Base-by-base conservation (phyloP, 176 grass and related monocot genomes). In the Areca catechu region DNA sequence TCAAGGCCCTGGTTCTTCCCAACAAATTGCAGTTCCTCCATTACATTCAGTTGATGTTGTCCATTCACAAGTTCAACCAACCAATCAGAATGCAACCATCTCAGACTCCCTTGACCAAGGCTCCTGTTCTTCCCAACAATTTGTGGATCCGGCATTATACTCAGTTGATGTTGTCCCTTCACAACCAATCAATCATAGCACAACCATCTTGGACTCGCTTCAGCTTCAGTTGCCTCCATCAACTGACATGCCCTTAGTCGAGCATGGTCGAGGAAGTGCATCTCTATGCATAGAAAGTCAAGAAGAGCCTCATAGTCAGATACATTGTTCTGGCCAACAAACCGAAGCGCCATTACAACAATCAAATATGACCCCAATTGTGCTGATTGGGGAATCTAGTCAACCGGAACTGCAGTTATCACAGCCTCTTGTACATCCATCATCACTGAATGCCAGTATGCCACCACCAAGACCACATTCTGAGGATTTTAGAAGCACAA, bases 361-460 rank as follows among this genome's bases (percentile, higher is more conserved):
- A 48, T n/a, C 49, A 18, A 22, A 5, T 62, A 15, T 19, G 16
- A 50, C 28, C 53, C 48, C 51, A 75, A 62, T 23, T 56, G 37
- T 27, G 16, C 25, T 73, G 53, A 27, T 48, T 66, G 51, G 50
- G 51, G 49, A 68, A 47, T 18, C 74, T 61, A 53, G 56, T 73
- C 64, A 57, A 53, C 14, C 19, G 10, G 34, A 14, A 21, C 7
- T 19, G 5, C 21, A 24, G 28, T 19, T 20, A 48, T 66, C 76
- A 49, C 80, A 74, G 60, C 30, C 57, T 81, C 65, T 68, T 58
- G 65, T 73, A 19, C 53, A 71, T 47, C 55, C 48, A 52, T 68
- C 63, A 22, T 59, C 50, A 22, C 24, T 54, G 29, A 28, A 60
- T n/a, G 69, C 59, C 54, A 64, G 30, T 76, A 65, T 57, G 50